These are phyloP conservation scores for Juncus effusus DNA, from an alignment of 176 grass and related monocot species.

Conservation along the genomic window DNA sequence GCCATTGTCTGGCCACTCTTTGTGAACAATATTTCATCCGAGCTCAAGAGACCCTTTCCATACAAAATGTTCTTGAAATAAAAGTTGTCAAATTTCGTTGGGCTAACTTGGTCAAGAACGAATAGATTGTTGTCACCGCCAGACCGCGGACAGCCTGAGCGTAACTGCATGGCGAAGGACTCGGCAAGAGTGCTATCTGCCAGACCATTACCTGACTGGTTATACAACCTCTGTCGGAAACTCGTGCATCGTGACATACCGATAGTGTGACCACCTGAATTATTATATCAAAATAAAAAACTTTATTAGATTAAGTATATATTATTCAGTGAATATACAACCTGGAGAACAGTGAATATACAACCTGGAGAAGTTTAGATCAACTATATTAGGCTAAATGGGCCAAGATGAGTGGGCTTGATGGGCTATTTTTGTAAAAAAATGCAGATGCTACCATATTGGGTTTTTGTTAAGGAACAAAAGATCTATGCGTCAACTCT, in stretches of 20 bases:
- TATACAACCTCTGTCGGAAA: slow-evolving; percentile 40
- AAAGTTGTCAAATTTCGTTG: slow-evolving; percentile 41
- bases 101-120: slow-evolving; percentile 33
- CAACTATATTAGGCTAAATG: no score
- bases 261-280: slow-evolving; percentile 41
- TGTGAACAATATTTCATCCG: slow-evolving; percentile 42
- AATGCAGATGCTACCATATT: no score
- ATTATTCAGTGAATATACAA: no score
- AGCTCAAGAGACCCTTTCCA: slow-evolving; percentile 36
- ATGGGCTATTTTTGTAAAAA: no score
- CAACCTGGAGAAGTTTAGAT: no score
- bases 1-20: slow-evolving; percentile 18
- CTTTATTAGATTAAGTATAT: no score
- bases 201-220: slow-evolving; percentile 34
- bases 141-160: slow-evolving; percentile 28
- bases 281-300: background rate
- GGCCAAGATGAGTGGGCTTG: no score
- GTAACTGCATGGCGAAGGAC: slow-evolving; percentile 27
- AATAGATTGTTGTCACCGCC: slow-evolving; percentile 38
- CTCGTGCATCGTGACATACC: slow-evolving; percentile 37
- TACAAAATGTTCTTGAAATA: slow-evolving; percentile 48
- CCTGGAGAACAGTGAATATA: no score
- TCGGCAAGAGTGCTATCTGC: slow-evolving; percentile 28
- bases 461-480: no score
- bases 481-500: no score